Conservation (phyloP, 768 basidiomycete genomes). For the Kwoniella sp. region DNA sequence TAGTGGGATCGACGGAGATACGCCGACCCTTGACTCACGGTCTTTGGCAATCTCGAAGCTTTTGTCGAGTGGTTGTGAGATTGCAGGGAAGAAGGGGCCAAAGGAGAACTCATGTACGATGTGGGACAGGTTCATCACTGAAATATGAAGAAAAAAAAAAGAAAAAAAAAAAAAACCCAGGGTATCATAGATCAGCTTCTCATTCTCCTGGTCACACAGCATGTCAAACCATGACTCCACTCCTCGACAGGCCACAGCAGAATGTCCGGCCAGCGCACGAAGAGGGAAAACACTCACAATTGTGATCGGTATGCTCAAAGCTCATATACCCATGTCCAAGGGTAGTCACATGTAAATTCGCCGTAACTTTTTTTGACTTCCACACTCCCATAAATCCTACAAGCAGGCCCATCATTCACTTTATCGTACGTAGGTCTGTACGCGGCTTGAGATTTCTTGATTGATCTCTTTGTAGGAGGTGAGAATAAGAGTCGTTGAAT, state of each 20-base stretch:
- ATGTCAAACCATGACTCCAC: no score
- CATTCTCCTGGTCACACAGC: background rate
- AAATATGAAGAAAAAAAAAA: background rate
- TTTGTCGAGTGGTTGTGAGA: conserved; percentile 89
- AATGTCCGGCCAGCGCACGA: no score
- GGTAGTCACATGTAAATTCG: conserved; percentile 91
- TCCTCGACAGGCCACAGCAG: no score
- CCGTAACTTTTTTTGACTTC: conserved; percentile 86
- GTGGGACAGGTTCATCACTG: conserved; percentile 96
- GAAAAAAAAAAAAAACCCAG: no score
- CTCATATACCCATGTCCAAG: conserved; percentile 93
- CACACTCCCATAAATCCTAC: conserved; percentile 81
- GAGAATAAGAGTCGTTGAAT: conserved; percentile 40
- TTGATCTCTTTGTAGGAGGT: conserved; percentile 19
- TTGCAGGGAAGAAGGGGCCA: conserved; percentile 92
- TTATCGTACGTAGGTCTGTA: conserved; percentile 78
- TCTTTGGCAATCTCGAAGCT: conserved; percentile 74
- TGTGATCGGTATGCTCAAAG: conserved; percentile 82
- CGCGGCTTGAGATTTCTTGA: conserved; percentile 48
- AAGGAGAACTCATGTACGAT: conserved; percentile 97
- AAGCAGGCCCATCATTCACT: conserved; percentile 69
- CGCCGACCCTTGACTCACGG: conserved; percentile 65
- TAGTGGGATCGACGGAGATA: background rate
- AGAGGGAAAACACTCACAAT: conserved; percentile 60
- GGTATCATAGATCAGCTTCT: background rate